phyloP scores from a whole-genome alignment of 2,329 filamentous ascomycete genomes.

The Trichoderma sp. region DNA sequence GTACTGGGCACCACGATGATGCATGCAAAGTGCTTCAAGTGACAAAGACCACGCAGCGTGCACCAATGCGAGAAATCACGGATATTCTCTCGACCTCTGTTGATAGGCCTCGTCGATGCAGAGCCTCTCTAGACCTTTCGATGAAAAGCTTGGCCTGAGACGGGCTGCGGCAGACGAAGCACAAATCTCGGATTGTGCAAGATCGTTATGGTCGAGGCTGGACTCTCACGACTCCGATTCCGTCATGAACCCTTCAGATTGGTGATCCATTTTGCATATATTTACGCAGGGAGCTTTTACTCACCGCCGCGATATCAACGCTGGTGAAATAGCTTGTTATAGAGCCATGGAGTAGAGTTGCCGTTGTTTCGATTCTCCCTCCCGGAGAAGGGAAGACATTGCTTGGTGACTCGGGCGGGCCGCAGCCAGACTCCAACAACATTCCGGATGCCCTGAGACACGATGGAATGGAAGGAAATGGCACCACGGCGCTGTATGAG shows the following conservation, averaged over 20 bases:
- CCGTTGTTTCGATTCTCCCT: neutral
- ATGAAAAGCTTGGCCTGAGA: neutral
- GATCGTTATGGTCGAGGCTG: too few species aligned
- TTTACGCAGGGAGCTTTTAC: neutral
- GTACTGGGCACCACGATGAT: neutral
- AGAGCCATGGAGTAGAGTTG: neutral
- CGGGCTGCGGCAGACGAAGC: neutral
- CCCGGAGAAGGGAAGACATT: neutral
- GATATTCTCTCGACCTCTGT: neutral
- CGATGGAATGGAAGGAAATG: neutral
- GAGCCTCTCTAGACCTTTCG: neutral
- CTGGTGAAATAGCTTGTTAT: neutral
- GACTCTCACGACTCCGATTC: neutral
- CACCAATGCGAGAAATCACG: neutral
- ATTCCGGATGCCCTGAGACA: conserved; percentile 9
- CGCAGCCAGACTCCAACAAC: neutral
- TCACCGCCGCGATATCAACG: neutral
- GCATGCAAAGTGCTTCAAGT: neutral
- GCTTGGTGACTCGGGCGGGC: neutral
- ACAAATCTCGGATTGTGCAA: neutral
- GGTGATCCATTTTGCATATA: neutral
- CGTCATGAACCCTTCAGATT: neutral
- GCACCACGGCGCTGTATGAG: neutral
- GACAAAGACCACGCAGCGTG: neutral
- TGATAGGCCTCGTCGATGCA: neutral